A percentile compares a stretch with the other conserved stretches of the same genome.
These are phyloP conservation scores for Stephanodiscus triporus DNA, from an alignment of 108 stramenopile genomes.

Conservation along the genomic window DNA sequence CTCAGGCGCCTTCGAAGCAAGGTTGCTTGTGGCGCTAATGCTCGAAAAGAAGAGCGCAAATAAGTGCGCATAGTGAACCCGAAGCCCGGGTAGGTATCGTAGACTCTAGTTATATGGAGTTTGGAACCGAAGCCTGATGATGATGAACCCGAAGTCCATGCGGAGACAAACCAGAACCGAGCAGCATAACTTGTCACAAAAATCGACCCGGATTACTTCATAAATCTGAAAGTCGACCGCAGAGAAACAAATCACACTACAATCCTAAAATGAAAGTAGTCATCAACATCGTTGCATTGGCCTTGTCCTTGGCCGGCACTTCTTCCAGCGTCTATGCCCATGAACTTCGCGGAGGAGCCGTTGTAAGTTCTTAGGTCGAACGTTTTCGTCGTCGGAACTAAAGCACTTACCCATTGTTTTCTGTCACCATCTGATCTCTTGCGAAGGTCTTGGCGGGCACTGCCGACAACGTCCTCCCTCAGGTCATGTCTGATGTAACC, in stretches of 20 bases:
- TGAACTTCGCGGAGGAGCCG: neutral
- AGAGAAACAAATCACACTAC: neutral
- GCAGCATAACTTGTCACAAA: no score
- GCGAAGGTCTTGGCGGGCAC: neutral
- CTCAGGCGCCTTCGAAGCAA: no score
- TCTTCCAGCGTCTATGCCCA: neutral
- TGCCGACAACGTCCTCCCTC: neutral
- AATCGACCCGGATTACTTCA: no score
- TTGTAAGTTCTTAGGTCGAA: neutral
- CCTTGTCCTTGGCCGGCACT: neutral
- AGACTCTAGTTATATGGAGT: no score
- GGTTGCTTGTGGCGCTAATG: no score
- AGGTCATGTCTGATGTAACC: neutral
- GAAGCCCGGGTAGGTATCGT: no score
- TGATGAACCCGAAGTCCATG: no score
- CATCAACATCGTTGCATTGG: neutral
- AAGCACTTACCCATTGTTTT: neutral
- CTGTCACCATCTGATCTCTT: neutral
- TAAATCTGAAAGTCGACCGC: neutral
- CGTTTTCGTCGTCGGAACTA: neutral
- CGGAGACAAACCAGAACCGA: no score
- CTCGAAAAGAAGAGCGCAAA: no score
- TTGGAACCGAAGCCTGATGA: no score
- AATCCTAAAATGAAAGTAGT: neutral
- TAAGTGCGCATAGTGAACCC: no score